Percentiles rank a stretch among this genome's conserved stretches.
Conservation (phyloP, 352 stramenopile species). For the Pilasporangium apinafurcum region DNA sequence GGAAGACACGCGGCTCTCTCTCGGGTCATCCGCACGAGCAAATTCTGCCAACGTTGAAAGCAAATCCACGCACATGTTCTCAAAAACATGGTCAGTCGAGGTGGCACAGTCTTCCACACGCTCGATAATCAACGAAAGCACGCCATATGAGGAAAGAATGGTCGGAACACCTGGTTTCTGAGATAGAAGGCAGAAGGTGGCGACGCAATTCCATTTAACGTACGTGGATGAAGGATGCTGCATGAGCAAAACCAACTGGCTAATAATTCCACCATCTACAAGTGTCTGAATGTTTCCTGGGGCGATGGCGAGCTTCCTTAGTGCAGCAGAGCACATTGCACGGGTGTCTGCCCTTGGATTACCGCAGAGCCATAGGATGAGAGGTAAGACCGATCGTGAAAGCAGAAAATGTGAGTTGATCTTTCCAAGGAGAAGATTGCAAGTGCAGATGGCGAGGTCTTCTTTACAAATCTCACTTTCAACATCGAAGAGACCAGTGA, state of each 20-base stretch:
- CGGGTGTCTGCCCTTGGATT: constrained; percentile 16
- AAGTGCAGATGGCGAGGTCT: constrained; percentile 45
- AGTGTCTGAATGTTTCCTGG: constrained; percentile 63
- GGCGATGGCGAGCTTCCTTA: constrained; percentile 60
- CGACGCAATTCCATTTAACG: constrained; percentile 65
- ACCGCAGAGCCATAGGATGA: constrained; percentile 52
- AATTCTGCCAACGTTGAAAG: constrained; percentile 55
- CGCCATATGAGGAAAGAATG: constrained; percentile 44
- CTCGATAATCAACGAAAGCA: constrained; percentile 48
- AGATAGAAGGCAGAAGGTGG: constrained; percentile 51
- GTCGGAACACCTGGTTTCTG: constrained; percentile 35
- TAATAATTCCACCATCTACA: constrained; percentile 46
- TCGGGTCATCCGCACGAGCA: constrained; percentile 38
- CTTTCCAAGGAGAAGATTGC: constrained; percentile 59
- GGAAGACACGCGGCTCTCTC: constrained; percentile 48
- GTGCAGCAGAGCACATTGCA: constrained; percentile 41
- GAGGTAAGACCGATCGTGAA: constrained; percentile 29
- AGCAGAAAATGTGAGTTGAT: constrained; percentile 59
- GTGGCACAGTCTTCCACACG: constrained; percentile 28
- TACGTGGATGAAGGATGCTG: constrained; percentile 19
- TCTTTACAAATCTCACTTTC: constrained; percentile 29
- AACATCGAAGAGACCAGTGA: constrained; percentile 41
- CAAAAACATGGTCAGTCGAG: constrained; percentile 17
- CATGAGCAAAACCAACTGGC: constrained; percentile 43
- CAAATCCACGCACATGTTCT: constrained; percentile 66